Base-by-base conservation (phyloP, 768 basidiomycete genomes). In the Auriscalpium orientale region DNA sequence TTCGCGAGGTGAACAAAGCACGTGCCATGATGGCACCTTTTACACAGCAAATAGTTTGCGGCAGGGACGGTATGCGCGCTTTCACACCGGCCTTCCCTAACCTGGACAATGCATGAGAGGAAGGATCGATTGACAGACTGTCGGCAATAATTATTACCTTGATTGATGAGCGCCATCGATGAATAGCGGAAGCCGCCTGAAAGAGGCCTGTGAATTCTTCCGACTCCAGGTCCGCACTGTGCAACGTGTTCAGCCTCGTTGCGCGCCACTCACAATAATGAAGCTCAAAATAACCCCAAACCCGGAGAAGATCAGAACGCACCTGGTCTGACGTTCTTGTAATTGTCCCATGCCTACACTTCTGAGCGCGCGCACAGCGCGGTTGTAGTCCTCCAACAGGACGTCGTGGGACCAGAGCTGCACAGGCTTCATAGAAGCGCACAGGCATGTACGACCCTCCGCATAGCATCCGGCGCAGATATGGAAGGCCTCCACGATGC, bases 361-460 rank as follows among this genome's bases (percentile, higher is more conserved):
- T 36, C n/a, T 13, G 18, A 76, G 64, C 16, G 62, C 67, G 15
- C 52, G 59, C 20, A 70, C 67, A 5, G 74, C 78, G 7, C 60
- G 64, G 54, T 78, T 74, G 38, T 82, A 76, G 46, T 71, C 69
- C 20, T 61, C 47, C 11, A 82, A 55, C 3, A 91, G 70, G 1
- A 73, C 64, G 1, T 67, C 60, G 56, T 84, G 81, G 1, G 76
- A 69, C 44, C 78, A 77, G 61, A 74, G 78, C 64, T 89, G 87
- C 56, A 75, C 73, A 0, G 86, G 81, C 12, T 69, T 59, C 89
- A 91, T 89, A 8, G 57, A 46, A 21, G 65, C 70, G 63, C 90
- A 91, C 36, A 56, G 61, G 62, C 91, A 93, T n/a, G 74, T 78
- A 33, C 91, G 78, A 11, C 91, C 91, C 64, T 92, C 90, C 5